A percentile compares a stretch with the other conserved stretches of the same genome.
Evolutionary conservation across 257 asterid genomes (phyloP).

Genomic region (Ligustrum vulgare): DNA sequence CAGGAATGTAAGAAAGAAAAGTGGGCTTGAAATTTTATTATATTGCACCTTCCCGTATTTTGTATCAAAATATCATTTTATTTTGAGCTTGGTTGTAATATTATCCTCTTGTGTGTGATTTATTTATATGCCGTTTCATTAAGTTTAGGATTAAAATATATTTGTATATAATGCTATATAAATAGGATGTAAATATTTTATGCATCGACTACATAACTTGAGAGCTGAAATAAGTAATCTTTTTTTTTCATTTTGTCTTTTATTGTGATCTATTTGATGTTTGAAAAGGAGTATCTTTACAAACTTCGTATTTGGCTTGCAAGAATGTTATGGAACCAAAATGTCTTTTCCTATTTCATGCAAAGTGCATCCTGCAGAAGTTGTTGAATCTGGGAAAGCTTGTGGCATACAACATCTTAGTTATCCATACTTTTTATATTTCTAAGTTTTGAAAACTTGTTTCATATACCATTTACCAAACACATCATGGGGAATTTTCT

Average conservation of each 20-base stretch:
- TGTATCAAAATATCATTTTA: too few species aligned
- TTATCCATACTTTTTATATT: neutral
- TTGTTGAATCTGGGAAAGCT: neutral
- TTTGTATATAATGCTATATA: too few species aligned
- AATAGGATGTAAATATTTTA: too few species aligned
- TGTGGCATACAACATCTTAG: neutral
- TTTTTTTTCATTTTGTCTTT: neutral
- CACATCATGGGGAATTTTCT: neutral
- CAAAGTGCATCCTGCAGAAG: neutral
- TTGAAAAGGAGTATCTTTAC: neutral
- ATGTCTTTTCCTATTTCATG: neutral
- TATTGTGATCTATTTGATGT: neutral
- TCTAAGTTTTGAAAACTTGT: neutral
- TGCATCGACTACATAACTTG: too few species aligned
- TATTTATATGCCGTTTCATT: too few species aligned
- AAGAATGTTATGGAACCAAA: neutral
- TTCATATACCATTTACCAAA: neutral
- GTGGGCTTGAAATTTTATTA: too few species aligned
- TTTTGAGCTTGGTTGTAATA: too few species aligned
- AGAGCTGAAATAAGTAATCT: neutral
- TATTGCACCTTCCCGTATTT: too few species aligned
- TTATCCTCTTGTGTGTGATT: too few species aligned
- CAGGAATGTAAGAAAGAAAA: neutral
- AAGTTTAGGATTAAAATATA: too few species aligned
- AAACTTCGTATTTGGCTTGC: neutral